Evolutionary conservation across 1,139 yeast genomes (phyloP), one percentile per base, ranked within the genome.

Genomic region (Williopsis jadinii): DNA sequence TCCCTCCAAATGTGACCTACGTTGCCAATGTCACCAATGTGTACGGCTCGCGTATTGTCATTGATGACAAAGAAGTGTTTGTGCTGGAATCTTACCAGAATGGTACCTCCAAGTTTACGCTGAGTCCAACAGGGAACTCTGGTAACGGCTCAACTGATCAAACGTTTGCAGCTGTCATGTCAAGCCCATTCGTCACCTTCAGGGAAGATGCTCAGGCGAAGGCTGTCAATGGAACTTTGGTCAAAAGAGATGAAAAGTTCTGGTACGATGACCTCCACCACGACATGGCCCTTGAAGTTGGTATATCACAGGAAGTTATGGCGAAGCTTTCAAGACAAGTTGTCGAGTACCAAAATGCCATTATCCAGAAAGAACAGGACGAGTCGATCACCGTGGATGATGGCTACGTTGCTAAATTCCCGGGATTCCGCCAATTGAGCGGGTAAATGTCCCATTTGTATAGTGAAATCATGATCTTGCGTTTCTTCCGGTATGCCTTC

Each of bases 71-170:
- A 15, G 52, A 50, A n/a, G 52, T 49, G 2, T 46, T 40, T 30
- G 55, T 60, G 26, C 49, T 66, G 14, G 53, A 52, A 28, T 57
- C 64, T 2, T 47, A 44, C 27, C 72, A 69, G 49, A 62, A 63
- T 45, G 84, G 84, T 30, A 64, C 75, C 1, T 75, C 84, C 0
- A 49, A 49, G 6, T 77, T 63, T 49, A 60, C 67, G 2, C 42
- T 75, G 4, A 58, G 75, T 3, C 69, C 74, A 11, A 45, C 51
- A 9, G 81, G 82, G 1, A 77, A 77, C 51, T 64, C 67, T 51
- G 84, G 84, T 0, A 49, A 53, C 35, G 84, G 80, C 3, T 49
- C 61, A 3, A 65, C 77, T 13, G 66, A 66, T 44, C 58, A 63
- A 58, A 41, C 58, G 60, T 47, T 56, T 30, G 58, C 59, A 4